Conservation (phyloP, 345 rosid genomes). For the Noccaea caerulescens region DNA sequence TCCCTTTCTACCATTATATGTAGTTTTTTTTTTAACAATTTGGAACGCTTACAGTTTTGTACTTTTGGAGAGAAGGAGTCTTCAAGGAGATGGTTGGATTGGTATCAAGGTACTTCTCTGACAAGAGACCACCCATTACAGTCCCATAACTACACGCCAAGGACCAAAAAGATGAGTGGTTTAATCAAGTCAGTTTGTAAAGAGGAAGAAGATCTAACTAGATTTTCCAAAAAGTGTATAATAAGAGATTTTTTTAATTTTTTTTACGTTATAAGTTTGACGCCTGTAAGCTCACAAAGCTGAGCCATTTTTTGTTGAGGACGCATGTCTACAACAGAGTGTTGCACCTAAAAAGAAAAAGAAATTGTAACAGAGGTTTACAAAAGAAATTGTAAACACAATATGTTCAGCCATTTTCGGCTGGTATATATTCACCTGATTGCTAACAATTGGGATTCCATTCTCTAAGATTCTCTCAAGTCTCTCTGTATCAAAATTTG, state of each 20-base stretch:
- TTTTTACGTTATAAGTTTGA: conserved; percentile 83
- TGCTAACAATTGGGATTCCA: conserved; percentile 92
- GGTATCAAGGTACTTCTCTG: conserved; percentile 91
- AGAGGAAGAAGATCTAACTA: conserved; percentile 4
- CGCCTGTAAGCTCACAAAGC: conserved; percentile 89
- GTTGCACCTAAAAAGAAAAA: conserved; percentile 70
- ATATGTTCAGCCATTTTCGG: not conserved
- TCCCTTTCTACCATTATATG: too few relatives aligned
- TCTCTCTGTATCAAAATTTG: conserved; percentile 91
- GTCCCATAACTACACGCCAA: conserved; percentile 77
- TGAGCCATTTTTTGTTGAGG: conserved; percentile 96
- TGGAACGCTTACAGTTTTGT: conserved; percentile 67
- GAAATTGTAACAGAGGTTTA: too few relatives aligned
- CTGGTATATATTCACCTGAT: conserved; percentile 59
- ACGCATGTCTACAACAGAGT: conserved; percentile 93
- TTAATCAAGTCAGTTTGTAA: not conserved
- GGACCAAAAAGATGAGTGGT: not conserved
- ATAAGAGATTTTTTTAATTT: not conserved
- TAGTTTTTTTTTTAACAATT: too few relatives aligned
- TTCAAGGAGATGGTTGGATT: conserved; percentile 79
- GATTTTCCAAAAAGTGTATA: conserved; percentile 18
- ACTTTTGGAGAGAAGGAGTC: conserved; percentile 91
- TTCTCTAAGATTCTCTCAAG: conserved; percentile 80
- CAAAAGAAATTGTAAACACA: not conserved
- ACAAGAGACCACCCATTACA: conserved; percentile 92